Base-by-base conservation (phyloP, 2,329 filamentous ascomycete species). In the Aspergillus novoparasiticus region DNA sequence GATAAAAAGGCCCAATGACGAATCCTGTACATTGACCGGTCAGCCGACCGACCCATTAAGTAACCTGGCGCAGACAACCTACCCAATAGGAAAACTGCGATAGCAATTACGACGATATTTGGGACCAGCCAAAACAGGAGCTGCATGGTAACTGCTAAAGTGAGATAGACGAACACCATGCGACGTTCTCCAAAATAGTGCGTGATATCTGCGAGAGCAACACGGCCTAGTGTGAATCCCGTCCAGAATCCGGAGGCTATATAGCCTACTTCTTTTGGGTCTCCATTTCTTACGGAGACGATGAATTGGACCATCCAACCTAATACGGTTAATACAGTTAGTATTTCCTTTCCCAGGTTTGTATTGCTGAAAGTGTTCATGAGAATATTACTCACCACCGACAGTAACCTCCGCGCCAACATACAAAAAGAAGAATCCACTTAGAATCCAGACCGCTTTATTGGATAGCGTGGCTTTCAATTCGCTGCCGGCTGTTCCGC, bases 261-360 rank as follows among this genome's bases (percentile, higher is more conserved):
- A 51, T 71, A 71, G 45, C 69, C 69, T 19, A 71, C 68, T 58
- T 66, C 64, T 10, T 68, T 62, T 12, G 68, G 65, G n/a, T 71
- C 64, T 0, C 69, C 69, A 26, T 71, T 51, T 53, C 69, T 58
- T 12, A 70, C 66, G n/a, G 64, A 69, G 26, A 71, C 63, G 41
- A 71, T 64, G 50, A 70, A 71, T 26, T 71, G 68, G 19, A 70
- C 67, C 10, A 71, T 61, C 69, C 69, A 71, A 28, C 68, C 69
- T 71, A 43, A 19, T 4, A 28, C 3, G 1, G 16, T 51, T 21
- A 32, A 14, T 1, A 28, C 10, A 2, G 16, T 51, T 21, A 32
- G 5, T 32, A 32, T 51, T 1, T 4, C n/a, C 12, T 2, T 8
- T 41, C 5, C 4, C 34, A 1, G 8, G 16, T 41, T 41, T 41